These are phyloP conservation scores for Fraxinus nigra DNA, from an alignment of 305 asterid genomes.

Conservation along the genomic window DNA sequence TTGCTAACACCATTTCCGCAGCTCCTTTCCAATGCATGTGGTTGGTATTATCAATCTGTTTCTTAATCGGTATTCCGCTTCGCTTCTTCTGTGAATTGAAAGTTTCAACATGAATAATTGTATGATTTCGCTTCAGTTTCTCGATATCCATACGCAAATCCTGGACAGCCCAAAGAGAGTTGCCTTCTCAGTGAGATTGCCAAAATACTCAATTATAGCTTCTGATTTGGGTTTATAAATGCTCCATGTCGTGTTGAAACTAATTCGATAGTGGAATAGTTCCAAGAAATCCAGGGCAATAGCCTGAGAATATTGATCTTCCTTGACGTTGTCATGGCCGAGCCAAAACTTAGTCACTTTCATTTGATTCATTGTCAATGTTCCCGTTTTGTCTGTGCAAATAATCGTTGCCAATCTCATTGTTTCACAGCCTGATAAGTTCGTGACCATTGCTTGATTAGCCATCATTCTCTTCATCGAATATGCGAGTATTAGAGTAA, in stretches of 20 bases:
- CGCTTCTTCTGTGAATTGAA: constrained; percentile 40
- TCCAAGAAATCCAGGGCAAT: constrained; percentile 22
- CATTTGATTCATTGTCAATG: constrained; percentile 50
- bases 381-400: constrained; percentile 60
- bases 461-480: constrained; percentile 67
- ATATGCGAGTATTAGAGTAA: constrained; percentile 59
- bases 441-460: constrained; percentile 65
- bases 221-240: constrained; percentile 38
- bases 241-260: constrained; percentile 43
- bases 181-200: constrained; percentile 49
- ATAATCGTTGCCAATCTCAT: constrained; percentile 62
- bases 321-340: constrained; percentile 29
- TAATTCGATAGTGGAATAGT: constrained; percentile 38
- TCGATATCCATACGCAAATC: constrained; percentile 39
- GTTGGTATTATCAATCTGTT: neutral
- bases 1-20: constrained; percentile 44
- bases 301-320: constrained; percentile 15
- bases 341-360: constrained; percentile 42
- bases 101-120: constrained; percentile 37
- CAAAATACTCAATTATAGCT: constrained; percentile 28
- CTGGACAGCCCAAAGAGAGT: constrained; percentile 47
- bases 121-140: constrained; percentile 31
- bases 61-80: constrained; percentile 37
- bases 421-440: constrained; percentile 57
- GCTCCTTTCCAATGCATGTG: constrained; percentile 51